Evolutionary conservation across 2,329 filamentous ascomycete genomes (phyloP), one percentile per base, ranked within the genome.

Genomic region (Phaeophleospora eucalypticola): DNA sequence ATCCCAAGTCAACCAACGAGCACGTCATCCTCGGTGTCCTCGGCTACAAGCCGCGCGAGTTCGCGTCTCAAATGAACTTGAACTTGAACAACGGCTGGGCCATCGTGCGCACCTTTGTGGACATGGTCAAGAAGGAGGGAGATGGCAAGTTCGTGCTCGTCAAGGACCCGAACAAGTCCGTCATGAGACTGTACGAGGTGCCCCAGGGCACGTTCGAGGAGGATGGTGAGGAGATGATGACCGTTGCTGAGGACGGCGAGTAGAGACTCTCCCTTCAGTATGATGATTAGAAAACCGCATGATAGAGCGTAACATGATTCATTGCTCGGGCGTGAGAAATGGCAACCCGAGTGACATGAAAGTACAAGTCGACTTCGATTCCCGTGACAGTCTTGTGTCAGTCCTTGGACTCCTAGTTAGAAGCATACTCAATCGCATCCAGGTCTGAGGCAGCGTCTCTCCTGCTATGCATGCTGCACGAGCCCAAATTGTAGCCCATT

Each of bases 11-110:
- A 62, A 89, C 93, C 66, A 87, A 95, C 68, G 89, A 89, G 71
- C 93, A 98, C 73, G 87, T 97, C 65, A 83, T 98, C 57, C 83
- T 98, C 43, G 93, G 93, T 61, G 93, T 98, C 47, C 80, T 96
- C 24, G 90, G 90, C 71, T 97, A 95, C 84, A 98, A 98, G 78
- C 93, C 93, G 32, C 85, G 87, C 62, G 94, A 98, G 67, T 97
- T 98, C 61, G 93, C 93, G 54, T 80, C 81, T 65, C 93, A 98
- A 78, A 98, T 98, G 93, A 96, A 96, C 75, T 73, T 98, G 63
- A 94, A 90, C 63, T 80, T 97, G 48, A 87, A 86, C 73, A 98
- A 98, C 73, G 93, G 93, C 54, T 98, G 93, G 93, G 93, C 93
- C 70, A 97, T 98, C 58, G 93, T 98, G 50, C 88, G 93, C 58